Evolutionary conservation across 306 rosid species (phyloP), one percentile per base, ranked within the genome.

Genomic region (Dalbergia oliveri): DNA sequence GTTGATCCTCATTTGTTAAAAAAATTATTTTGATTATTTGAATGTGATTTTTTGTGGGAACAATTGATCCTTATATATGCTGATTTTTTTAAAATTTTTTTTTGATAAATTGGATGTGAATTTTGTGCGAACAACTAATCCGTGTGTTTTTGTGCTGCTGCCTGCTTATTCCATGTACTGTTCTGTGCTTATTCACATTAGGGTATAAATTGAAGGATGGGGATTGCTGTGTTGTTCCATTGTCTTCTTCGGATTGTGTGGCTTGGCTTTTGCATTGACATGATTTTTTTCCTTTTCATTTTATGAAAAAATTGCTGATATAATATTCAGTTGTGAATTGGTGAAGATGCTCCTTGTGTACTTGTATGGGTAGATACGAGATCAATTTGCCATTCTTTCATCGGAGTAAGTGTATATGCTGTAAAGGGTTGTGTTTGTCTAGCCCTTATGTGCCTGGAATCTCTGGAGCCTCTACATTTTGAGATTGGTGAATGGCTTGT

Each of bases 171-270:
- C 41, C 41, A 4, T 26, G 31, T 26, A 26, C 2, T 2, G 41
- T 6, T 37, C 41, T 37, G n/a, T 43, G 19, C 81, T 53, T 41
- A 23, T 37, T 77, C 16, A 39, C 47, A 1, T 23, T 47, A 18
- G 80, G 10, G 21, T 14, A 47, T 49, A 19, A 60, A 54, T 43
- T 69, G 16, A 31, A 47, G 65, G 23, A 56, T 35, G n/a, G 18
- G 54, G 15, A 13, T 31, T 54, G 31, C 56, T 6, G 67, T 5
- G 10, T 21, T 34, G 15, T 41, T 34, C 45, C 11, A 18, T 37
- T 35, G 16, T 35, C 66, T 51, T 76, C 15, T 65, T 64, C 12
- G 35, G 50, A 47, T n/a, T 33, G n/a, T 73, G 79, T 56, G 58
- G 16, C 53, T 47, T 47, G 58, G 58, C 18, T 74, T 47, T 51